These are phyloP conservation scores for Purshia tridentata DNA, from an alignment of 306 rosid species.

Conservation along the genomic window DNA sequence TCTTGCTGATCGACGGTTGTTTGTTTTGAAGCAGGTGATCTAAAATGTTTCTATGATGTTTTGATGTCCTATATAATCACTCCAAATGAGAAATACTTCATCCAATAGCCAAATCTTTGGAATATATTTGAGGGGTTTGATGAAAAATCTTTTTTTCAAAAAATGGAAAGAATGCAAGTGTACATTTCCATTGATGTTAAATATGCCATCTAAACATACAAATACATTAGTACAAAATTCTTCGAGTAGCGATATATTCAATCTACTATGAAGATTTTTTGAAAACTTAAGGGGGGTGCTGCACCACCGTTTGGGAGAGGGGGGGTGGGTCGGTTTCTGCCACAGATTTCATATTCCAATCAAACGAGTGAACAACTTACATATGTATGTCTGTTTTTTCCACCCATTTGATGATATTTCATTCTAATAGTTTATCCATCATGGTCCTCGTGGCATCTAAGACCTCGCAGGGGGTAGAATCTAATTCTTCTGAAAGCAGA, in stretches of 20 bases:
- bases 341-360: too few relatives aligned
- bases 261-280: too few relatives aligned
- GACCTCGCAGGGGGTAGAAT: not conserved
- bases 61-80: conserved; percentile 12
- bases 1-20: conserved; percentile 70
- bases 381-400: not conserved
- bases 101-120: not conserved
- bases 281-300: not conserved
- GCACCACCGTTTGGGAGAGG: not conserved
- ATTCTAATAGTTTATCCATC: not conserved
- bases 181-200: conserved; percentile 6
- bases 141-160: not conserved
- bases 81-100: not conserved
- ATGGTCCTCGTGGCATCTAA: not conserved
- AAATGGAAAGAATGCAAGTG: not conserved
- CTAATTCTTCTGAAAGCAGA: not conserved
- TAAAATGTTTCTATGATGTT: conserved; percentile 22
- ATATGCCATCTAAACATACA: not conserved
- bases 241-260: not conserved
- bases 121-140: not conserved
- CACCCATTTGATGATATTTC: not conserved
- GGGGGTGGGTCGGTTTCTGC: not conserved
- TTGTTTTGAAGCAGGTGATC: conserved; percentile 89
- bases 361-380: too few relatives aligned
- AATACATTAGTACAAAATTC: not conserved